A percentile compares a stretch with the other conserved stretches of the same genome.
Evolutionary conservation across 345 rosid species (phyloP).

Genomic region (Salix viminalis): DNA sequence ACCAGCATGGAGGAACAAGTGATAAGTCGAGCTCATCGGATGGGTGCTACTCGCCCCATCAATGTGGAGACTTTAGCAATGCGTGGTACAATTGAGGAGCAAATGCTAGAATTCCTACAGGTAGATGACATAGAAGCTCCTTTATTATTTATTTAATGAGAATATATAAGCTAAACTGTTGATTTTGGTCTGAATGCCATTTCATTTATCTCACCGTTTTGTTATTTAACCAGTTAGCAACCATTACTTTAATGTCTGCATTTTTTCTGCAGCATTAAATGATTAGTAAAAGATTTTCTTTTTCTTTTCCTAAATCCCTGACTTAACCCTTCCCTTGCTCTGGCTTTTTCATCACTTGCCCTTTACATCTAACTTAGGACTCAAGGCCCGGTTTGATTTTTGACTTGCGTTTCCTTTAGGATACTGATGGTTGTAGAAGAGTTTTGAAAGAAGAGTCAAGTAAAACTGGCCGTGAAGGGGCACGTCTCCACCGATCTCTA

Average conservation of each 20-base stretch:
- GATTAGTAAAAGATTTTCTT: too few species aligned
- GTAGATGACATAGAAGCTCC: constrained; percentile 18
- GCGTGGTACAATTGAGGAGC: constrained; percentile 88
- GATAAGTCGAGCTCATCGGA: constrained; percentile 85
- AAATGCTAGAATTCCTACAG: constrained; percentile 80
- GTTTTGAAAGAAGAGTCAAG: constrained; percentile 46
- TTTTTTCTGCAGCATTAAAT: too few species aligned
- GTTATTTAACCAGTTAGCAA: too few species aligned
- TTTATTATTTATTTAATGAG: not conserved
- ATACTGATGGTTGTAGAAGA: constrained; percentile 50
- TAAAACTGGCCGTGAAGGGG: constrained; percentile 38
- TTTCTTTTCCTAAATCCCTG: too few species aligned
- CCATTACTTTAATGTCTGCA: too few species aligned
- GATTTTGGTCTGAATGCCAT: too few species aligned
- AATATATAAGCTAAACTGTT: not conserved
- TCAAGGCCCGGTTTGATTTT: not conserved
- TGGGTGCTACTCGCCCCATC: constrained; percentile 91
- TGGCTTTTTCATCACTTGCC: not conserved
- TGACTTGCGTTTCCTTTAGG: constrained; percentile 37
- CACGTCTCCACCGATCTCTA: constrained; percentile 48
- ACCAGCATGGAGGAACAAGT: constrained; percentile 95
- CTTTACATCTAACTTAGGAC: too few species aligned
- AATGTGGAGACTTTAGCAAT: constrained; percentile 84
- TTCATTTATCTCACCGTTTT: too few species aligned
- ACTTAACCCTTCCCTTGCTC: too few species aligned